Evolutionary conservation across 306 rosid genomes (phyloP).

Genomic region (Vigna trinervia): DNA sequence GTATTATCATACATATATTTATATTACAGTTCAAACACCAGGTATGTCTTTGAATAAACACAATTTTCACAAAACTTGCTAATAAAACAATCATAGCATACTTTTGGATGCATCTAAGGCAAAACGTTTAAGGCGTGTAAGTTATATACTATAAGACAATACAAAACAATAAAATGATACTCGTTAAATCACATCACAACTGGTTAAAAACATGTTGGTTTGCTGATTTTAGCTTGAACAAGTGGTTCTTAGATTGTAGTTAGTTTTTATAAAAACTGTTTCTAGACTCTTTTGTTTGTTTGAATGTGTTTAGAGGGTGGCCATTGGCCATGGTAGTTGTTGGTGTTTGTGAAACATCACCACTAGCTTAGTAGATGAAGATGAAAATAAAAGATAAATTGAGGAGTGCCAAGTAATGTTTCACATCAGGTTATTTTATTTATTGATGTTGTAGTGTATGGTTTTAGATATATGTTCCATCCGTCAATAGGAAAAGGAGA

Average conservation of each 20-base stretch:
- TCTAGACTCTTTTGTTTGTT: not conserved
- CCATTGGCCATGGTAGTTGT: not conserved
- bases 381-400: slow-evolving; percentile 6
- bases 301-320: not conserved
- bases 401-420: slow-evolving; percentile 10
- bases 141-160: not conserved
- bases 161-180: not conserved
- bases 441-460: slow-evolving; percentile 39
- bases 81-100: not conserved
- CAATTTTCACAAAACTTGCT: not conserved
- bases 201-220: not conserved
- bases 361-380: slow-evolving; percentile 14
- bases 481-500: slow-evolving; percentile 67
- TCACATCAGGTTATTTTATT: slow-evolving; percentile 8
- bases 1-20: not conserved
- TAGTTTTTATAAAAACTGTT: not conserved
- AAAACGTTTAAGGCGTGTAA: not conserved
- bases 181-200: not conserved
- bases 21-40: not conserved
- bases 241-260: not conserved
- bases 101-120: too few relatives aligned
- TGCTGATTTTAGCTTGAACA: not conserved
- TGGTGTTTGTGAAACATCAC: slow-evolving; percentile 1
- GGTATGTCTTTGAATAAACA: not conserved
- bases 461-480: slow-evolving; percentile 78